Base-by-base conservation (phyloP, 371 early-diverging fungal species). In the Mortierella sp. region DNA sequence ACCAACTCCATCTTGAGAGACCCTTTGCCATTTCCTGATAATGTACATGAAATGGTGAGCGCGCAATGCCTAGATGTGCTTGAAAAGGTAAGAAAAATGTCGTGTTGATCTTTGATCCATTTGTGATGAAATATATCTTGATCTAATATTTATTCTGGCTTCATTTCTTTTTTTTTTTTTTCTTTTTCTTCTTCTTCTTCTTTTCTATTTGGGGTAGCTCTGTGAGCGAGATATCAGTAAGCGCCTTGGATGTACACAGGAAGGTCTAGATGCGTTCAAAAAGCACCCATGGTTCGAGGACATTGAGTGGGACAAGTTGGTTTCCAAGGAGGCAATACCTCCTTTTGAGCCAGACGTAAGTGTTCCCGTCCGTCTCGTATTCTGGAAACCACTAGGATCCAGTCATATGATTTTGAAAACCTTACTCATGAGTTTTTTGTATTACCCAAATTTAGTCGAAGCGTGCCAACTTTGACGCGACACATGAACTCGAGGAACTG, bases 401-500 rank as follows among this genome's bases (percentile, higher is more conserved):
- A 5, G 37, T 37, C 15, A 18, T 52, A n/a, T 14, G 23, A 37
- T 56, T 18, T 57, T 16, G 30, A 12, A 14, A 60, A 60, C 19
- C n/a, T 21, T 29, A 45, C n/a, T 21, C 18, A 9, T 50, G 21
- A 2, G 7, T 12, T 14, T 3, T 93, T 91, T 50, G 50, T 50
- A 50, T 7, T 16, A 50, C 50, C 81, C 81, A 81, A 57, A 88
- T 89, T 21, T 70, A 88, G 29, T 82, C 88, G 44, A 90, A 93
- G 55, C 87, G 86, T 46, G 88, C 91, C 66, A 94, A 95, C 62
- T 98, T 98, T 85, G 98, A 98, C 82, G 92, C 95, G 2, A 95
- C 95, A 4, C 93, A 95, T 81, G 98, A 98, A 66, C 80, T 97
- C 30, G 97, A 98, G 62, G 97, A 98, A 66, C 83, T 96, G 44